A percentile compares a stretch with the other conserved stretches of the same genome.
Evolutionary conservation across 495 filamentous ascomycete genomes (phyloP).

Genomic region (Cercophora sp.): DNA sequence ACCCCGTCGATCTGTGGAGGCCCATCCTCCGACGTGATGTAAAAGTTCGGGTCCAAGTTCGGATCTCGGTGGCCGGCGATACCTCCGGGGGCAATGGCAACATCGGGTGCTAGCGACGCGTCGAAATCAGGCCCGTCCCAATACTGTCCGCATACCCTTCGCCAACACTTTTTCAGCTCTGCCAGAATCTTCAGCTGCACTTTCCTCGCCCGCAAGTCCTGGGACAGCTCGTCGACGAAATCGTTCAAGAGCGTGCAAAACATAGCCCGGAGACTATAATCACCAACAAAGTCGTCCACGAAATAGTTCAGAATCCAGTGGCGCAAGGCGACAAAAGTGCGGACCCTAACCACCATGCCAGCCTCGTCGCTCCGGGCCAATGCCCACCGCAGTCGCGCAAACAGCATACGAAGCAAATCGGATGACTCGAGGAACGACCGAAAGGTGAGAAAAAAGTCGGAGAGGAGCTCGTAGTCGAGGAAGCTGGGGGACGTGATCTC

Average conservation of each 20-base stretch:
- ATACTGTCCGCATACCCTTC: conserved; percentile 80
- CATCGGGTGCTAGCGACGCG: conserved; percentile 54
- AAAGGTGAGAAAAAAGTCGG: conserved; percentile 97
- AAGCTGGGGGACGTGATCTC: conserved; percentile 96
- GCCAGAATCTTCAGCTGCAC: conserved; percentile 88
- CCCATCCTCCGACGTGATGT: conserved; percentile 34
- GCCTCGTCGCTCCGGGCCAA: conserved; percentile 74
- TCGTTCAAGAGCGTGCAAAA: conserved; percentile 83
- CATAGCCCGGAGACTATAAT: conserved; percentile 68
- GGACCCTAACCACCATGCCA: conserved; percentile 86
- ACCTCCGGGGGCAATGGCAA: conserved; percentile 72
- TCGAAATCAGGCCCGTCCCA: conserved; percentile 72
- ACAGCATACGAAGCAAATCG: conserved; percentile 75
- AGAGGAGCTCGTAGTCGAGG: conserved; percentile 94
- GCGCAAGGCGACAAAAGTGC: conserved; percentile 91
- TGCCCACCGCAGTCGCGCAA: conserved; percentile 85
- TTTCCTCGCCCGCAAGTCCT: conserved; percentile 46
- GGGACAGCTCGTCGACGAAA: conserved; percentile 55
- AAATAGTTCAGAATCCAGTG: conserved; percentile 99
- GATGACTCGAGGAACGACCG: conserved; percentile 74
- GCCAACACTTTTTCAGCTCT: conserved; percentile 96
- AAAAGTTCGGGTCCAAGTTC: conserved; percentile 44
- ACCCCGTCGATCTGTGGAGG: conserved; percentile 42
- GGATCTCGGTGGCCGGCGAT: conserved; percentile 55
- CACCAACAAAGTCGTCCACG: conserved; percentile 87